Conservation (phyloP, 495 filamentous ascomycete genomes). For the Poronia punctata region DNA sequence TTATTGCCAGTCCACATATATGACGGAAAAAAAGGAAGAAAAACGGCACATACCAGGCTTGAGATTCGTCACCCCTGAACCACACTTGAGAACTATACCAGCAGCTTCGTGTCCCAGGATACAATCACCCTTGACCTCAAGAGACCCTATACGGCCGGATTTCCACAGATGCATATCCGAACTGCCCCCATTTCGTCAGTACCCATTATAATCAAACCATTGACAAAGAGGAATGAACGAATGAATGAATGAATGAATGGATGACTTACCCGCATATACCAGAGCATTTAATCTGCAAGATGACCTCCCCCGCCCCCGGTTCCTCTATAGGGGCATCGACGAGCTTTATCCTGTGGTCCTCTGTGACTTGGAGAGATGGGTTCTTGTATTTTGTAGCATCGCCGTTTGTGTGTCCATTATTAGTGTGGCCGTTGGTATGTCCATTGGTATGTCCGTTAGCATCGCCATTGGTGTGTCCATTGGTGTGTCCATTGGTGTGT, state of each 20-base stretch:
- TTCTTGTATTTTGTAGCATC: slow-evolving; percentile 27
- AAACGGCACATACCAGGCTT: slow-evolving; percentile 31
- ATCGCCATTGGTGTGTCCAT: too few relatives aligned
- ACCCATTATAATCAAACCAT: too few relatives aligned
- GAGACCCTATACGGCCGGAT: slow-evolving; percentile 36
- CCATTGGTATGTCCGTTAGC: slow-evolving; percentile 13
- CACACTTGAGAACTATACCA: slow-evolving; percentile 38
- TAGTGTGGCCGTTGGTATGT: slow-evolving; percentile 11
- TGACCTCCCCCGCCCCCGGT: slow-evolving; percentile 39
- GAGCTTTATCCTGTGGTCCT: slow-evolving; percentile 45
- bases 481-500: not conserved
- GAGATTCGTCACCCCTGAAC: slow-evolving; percentile 35
- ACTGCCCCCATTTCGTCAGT: slow-evolving; percentile 11
- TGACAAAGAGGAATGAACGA: too few relatives aligned
- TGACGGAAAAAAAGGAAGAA: not conserved
- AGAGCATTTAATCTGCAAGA: slow-evolving; percentile 46
- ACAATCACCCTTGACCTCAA: slow-evolving; percentile 37
- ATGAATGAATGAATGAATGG: too few relatives aligned
- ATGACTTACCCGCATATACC: slow-evolving; percentile 40
- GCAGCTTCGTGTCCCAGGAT: slow-evolving; percentile 45
- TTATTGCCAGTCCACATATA: not conserved
- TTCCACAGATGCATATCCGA: slow-evolving; percentile 43
- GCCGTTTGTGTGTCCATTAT: slow-evolving; percentile 9
- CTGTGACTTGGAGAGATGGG: slow-evolving; percentile 50
- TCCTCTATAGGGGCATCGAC: slow-evolving; percentile 45